Conservation (phyloP, 805 yeast species). For the Saturnispora hagleri region DNA sequence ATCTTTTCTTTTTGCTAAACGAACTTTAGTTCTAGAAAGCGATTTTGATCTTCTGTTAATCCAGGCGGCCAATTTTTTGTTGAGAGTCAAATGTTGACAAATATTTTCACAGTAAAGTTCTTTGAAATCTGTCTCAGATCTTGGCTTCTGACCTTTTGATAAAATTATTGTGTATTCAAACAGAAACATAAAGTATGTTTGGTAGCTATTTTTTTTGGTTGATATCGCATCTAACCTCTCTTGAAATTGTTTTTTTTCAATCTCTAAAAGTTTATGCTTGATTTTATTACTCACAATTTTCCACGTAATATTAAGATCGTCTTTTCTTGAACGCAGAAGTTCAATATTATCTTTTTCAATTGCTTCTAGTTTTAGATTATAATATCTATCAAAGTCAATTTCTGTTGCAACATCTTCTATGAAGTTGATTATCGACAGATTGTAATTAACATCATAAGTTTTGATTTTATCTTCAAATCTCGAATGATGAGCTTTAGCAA, state of each 20-base stretch:
- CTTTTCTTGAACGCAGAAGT: background rate
- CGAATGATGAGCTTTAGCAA: background rate
- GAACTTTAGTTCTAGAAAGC: background rate
- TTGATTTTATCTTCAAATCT: background rate
- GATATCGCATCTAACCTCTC: background rate
- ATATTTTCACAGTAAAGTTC: background rate
- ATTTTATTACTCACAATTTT: background rate
- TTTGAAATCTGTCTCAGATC: background rate
- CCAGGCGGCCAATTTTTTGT: background rate
- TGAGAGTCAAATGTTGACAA: background rate
- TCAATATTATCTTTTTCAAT: background rate
- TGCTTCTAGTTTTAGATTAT: background rate
- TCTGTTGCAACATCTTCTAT: background rate
- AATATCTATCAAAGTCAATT: background rate
- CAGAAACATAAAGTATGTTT: constrained; percentile 2
- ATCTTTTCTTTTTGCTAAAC: background rate
- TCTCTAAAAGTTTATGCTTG: background rate
- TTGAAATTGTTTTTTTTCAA: constrained; percentile 1
- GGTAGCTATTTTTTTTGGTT: background rate
- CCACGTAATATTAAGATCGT: background rate
- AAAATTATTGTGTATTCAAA: constrained; percentile 4
- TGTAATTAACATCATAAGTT: background rate
- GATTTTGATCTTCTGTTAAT: constrained; percentile 1
- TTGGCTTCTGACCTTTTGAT: background rate
- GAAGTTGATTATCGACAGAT: background rate